Evolutionary conservation across 2,329 filamentous ascomycete species (phyloP).

Genomic region (Apiospora phragmitis): DNA sequence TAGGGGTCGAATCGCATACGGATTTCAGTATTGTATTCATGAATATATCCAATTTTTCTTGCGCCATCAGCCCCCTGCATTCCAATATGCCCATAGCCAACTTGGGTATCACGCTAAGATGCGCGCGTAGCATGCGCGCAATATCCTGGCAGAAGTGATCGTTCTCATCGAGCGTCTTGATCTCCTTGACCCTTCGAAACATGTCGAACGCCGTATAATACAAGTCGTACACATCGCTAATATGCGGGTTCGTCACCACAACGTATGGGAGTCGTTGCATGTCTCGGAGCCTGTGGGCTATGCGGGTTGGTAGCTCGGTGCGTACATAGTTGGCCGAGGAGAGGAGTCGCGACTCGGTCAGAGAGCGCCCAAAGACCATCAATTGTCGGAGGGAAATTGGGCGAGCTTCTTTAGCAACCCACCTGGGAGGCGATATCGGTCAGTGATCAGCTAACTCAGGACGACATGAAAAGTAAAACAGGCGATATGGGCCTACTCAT

Average conservation of each 20-base stretch:
- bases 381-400: slow-evolving; percentile 96
- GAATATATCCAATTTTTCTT: slow-evolving; percentile 83
- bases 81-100: slow-evolving; percentile 93
- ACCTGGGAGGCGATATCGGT: slow-evolving; percentile 52
- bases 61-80: slow-evolving; percentile 78
- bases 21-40: slow-evolving; percentile 94
- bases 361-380: slow-evolving; percentile 92
- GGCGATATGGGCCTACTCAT: slow-evolving; percentile 52
- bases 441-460: neutral
- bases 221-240: slow-evolving; percentile 92
- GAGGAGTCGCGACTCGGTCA: slow-evolving; percentile 86
- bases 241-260: slow-evolving; percentile 91
- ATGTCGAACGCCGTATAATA: slow-evolving; percentile 97
- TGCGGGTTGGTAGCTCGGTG: slow-evolving; percentile 84
- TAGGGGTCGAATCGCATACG: slow-evolving; percentile 50
- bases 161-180: slow-evolving; percentile 86
- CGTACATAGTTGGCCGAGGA: slow-evolving; percentile 98
- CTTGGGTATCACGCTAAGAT: slow-evolving; percentile 91
- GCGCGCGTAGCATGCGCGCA: slow-evolving; percentile 76
- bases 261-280: slow-evolving; percentile 97
- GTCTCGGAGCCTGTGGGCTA: slow-evolving; percentile 92
- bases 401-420: slow-evolving; percentile 87
- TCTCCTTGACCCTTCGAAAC: slow-evolving; percentile 80
- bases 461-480: neutral
- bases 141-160: slow-evolving; percentile 82